Evolutionary conservation across 768 basidiomycete species (phyloP).

Genomic region (Trametes gibbosa): DNA sequence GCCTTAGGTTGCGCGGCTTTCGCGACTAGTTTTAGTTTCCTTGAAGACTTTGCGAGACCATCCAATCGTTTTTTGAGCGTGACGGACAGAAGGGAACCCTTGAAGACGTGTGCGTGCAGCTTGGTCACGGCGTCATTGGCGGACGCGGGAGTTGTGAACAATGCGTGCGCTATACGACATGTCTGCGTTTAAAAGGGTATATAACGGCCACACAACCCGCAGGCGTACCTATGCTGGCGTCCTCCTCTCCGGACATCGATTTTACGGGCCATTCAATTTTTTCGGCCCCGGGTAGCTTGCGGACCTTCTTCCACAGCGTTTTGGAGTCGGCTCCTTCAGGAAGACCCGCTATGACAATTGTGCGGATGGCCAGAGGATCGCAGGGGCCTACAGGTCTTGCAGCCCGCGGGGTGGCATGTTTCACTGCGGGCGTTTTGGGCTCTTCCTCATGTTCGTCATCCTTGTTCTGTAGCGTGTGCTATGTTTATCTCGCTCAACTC

Average conservation of each 20-base stretch:
- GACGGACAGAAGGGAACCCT: constrained; percentile 82
- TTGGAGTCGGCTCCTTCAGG: constrained; percentile 62
- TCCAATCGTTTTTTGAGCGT: constrained; percentile 86
- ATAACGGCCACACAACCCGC: not conserved
- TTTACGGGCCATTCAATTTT: constrained; percentile 70
- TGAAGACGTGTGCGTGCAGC: constrained; percentile 92
- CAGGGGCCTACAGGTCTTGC: constrained; percentile 32
- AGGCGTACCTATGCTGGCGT: constrained; percentile 49
- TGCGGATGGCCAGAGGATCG: constrained; percentile 84
- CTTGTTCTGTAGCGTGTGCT: constrained; percentile 38
- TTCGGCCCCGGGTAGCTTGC: constrained; percentile 76
- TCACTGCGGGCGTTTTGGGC: constrained; percentile 36
- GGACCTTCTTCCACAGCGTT: constrained; percentile 79
- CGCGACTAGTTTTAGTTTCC: constrained; percentile 22
- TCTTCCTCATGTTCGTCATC: constrained; percentile 34
- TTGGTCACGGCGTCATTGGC: constrained; percentile 74
- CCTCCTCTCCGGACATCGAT: constrained; percentile 40
- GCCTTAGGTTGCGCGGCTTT: constrained; percentile 21
- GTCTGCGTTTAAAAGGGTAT: not conserved
- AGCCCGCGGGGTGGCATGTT: constrained; percentile 35
- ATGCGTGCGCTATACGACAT: constrained; percentile 53
- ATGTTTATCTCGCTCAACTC: not conserved
- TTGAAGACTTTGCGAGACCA: constrained; percentile 48
- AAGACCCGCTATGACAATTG: constrained; percentile 74
- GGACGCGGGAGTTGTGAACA: constrained; percentile 65